Evolutionary conservation across 2,329 filamentous ascomycete genomes (phyloP), one percentile per base, ranked within the genome.

Genomic region (Fragosphaeria purpurea): DNA sequence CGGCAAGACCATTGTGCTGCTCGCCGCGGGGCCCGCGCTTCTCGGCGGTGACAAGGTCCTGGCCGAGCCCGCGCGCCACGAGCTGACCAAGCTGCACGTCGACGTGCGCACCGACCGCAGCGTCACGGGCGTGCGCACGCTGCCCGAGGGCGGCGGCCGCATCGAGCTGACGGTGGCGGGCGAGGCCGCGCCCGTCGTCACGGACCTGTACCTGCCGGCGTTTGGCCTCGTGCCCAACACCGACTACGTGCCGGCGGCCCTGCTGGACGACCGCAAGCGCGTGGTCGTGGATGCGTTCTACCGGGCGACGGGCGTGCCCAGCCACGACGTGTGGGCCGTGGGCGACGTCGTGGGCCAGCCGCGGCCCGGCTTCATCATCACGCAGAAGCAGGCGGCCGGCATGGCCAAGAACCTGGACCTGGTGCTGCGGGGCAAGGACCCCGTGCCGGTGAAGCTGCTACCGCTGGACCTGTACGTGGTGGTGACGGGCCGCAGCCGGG

Each of bases 181-280:
- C 52, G 64, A 62, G 51, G 74, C 74, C 54, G 68, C 72, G 54
- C 73, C 62, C 46, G 58, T 80, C 53, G 56, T 64, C 7, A 77
- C 76, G 2, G 78, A 82, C 57, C 52, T 64, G 41, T 65, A 64
- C 61, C 65, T 82, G 31, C 71, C 77, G 6, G 77, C 77, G 4
- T 71, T 73, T 58, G 79, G 79, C 35, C 62, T 79, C 41, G 59
- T 66, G 22, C 74, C 78, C 43, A 82, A 82, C 62, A 72, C 74
- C 5, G 71, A 72, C 41, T 81, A 71, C 61, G 56, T 82, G 5
- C 71, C 74, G 1, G 60, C 58, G 5, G 59, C 61, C 41, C 63
- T 74, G 52, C 66, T 79, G 6, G 70, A 67, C 22, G 66, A 69
- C 22, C 63, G 61, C 46, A 70, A 68, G 48, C 70, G 74, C 48